These are phyloP conservation scores for Pseudocercospora pini-densiflorae DNA, from an alignment of 2,329 filamentous ascomycete genomes.

Conservation along the genomic window DNA sequence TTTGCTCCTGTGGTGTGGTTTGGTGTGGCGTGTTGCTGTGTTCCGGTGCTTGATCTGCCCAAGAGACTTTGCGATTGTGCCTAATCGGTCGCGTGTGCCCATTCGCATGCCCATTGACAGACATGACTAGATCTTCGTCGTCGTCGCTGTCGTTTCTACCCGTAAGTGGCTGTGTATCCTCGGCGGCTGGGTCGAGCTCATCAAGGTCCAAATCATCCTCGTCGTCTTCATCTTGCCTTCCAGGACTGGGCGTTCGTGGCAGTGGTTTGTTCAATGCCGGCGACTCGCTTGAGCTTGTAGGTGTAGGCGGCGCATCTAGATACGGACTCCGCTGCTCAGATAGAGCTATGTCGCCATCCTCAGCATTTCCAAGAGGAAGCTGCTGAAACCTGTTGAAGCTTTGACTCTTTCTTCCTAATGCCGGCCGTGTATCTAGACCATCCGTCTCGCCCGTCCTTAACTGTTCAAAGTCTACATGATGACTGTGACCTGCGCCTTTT, in stretches of 20 bases:
- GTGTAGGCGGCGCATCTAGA: constrained; percentile 23
- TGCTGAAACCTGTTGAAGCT: constrained; percentile 37
- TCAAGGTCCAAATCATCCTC: constrained; percentile 40
- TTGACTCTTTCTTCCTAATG: constrained; percentile 25
- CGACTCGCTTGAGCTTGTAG: constrained; percentile 10
- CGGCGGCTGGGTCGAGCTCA: constrained; percentile 37
- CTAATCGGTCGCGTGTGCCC: constrained; percentile 19
- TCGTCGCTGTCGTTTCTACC: constrained; percentile 22
- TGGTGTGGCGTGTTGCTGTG: constrained; percentile 17
- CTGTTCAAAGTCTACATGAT: constrained; percentile 47
- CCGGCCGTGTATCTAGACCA: constrained; percentile 21
- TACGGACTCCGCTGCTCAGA: constrained; percentile 30
- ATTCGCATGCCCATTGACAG: constrained; percentile 22
- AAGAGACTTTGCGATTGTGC: constrained; percentile 27
- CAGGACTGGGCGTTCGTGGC: constrained; percentile 31
- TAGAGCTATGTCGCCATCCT: constrained; percentile 21
- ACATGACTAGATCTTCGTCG: constrained; percentile 13
- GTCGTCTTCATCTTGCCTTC: constrained; percentile 11
- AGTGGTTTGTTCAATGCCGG: constrained; percentile 38
- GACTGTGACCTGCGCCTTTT: constrained; percentile 64
- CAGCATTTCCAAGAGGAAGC: constrained; percentile 25
- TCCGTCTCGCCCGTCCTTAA: constrained; percentile 31
- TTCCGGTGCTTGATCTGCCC: constrained; percentile 21
- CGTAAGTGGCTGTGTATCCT: constrained; percentile 33
- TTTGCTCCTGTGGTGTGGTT: constrained; percentile 54